phyloP scores from a whole-genome alignment of 306 rosid species.

The Acacia crassicarpa region DNA sequence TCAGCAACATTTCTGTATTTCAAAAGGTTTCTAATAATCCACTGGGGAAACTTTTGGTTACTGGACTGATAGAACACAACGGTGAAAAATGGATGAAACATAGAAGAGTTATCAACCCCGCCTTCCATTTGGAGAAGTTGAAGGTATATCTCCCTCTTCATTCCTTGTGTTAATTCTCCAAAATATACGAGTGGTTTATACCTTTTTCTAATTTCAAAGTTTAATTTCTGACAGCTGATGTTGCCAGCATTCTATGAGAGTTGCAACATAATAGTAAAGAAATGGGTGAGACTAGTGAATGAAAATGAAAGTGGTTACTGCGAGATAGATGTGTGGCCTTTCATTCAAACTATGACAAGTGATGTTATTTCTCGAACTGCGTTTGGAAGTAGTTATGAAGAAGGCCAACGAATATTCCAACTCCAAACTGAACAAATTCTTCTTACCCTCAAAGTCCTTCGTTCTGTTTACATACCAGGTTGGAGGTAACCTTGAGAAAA shows the following conservation, averaged over 20 bases:
- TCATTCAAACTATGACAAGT: background rate
- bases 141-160: background rate
- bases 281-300: background rate
- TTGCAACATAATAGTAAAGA: background rate
- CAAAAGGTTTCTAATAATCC: slow-evolving; percentile 17
- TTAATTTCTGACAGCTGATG: background rate
- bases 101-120: slow-evolving; percentile 46
- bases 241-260: background rate
- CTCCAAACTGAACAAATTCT: background rate
- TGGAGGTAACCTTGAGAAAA: background rate
- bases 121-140: slow-evolving; percentile 40
- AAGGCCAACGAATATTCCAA: background rate
- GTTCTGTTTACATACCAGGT: background rate
- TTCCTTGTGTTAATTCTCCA: background rate
- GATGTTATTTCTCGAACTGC: background rate
- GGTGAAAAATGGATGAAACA: slow-evolving; percentile 52
- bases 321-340: slow-evolving; percentile 37
- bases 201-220: background rate
- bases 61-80: slow-evolving; percentile 15
- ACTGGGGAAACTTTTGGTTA: background rate
- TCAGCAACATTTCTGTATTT: slow-evolving; percentile 19
- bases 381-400: background rate
- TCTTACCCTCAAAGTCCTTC: background rate
- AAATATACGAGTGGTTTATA: background rate
- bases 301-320: background rate